Conservation (phyloP, 2,329 filamentous ascomycete genomes). For the Ceratocystis eucalypticola region DNA sequence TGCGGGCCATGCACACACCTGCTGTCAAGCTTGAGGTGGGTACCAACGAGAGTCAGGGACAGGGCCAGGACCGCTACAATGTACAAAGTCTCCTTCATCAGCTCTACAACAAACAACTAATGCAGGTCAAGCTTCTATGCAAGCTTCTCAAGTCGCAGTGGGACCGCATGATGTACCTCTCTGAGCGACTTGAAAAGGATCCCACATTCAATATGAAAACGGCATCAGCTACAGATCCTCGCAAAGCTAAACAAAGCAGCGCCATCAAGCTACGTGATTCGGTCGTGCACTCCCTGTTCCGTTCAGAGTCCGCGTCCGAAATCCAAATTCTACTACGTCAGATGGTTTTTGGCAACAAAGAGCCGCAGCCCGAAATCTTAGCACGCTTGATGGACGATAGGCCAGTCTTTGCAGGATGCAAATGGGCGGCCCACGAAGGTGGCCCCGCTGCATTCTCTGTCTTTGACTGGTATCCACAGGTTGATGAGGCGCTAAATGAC, state of each 20-base stretch:
- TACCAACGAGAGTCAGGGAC: no score
- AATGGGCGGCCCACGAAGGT: slow-evolving; percentile 9
- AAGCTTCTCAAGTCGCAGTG: slow-evolving; percentile 20
- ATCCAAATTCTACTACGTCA: neutral
- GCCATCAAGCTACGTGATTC: slow-evolving; percentile 14
- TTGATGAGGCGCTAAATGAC: slow-evolving; percentile 6
- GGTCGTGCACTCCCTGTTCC: slow-evolving; percentile 6
- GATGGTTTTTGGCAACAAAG: neutral
- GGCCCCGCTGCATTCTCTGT: slow-evolving; percentile 11
- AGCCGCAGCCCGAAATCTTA: neutral
- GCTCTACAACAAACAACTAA: slow-evolving; percentile 8
- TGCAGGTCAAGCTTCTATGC: slow-evolving; percentile 10
- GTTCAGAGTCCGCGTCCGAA: neutral
- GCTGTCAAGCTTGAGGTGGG: neutral
- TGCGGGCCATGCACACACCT: slow-evolving; percentile 14
- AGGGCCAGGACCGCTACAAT: neutral
- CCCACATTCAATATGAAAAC: slow-evolving; percentile 5
- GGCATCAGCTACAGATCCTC: neutral
- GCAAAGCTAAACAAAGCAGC: slow-evolving; percentile 15
- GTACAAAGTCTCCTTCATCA: neutral
- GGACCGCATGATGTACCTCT: slow-evolving; percentile 21
- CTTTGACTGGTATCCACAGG: slow-evolving; percentile 16
- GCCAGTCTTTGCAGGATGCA: neutral
- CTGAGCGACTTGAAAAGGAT: slow-evolving; percentile 12
- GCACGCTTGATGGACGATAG: neutral